Evolutionary conservation across 805 yeast species (phyloP), one percentile per base, ranked within the genome.

Genomic region (Candida sithepensis): DNA sequence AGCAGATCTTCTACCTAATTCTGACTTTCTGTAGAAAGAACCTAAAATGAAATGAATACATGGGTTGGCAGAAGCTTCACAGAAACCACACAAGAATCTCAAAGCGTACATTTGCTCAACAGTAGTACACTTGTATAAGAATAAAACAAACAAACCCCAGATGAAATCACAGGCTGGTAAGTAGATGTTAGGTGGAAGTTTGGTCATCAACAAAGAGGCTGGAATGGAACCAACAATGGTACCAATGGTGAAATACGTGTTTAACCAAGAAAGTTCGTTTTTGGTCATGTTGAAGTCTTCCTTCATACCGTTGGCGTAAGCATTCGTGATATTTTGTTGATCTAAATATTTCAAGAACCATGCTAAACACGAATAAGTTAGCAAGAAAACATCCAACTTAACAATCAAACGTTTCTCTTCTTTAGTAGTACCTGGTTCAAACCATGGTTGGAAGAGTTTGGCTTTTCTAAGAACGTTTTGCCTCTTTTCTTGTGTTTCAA

Each of bases 281-380:
- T 82, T 83, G 48, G 72, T 58, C 26, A 52, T 42, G 8, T 26
- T 23, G 16, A 47, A 30, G 34, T 63, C 82, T 48, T 78, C 79
- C 55, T 75, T 71, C 84, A 81, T 79, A 5, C 85, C 85, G 21
- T 43, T 43, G 22, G 20, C 78, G 84, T 73, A 84, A 3, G 88
- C 89, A 55, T 82, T 82, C 51, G 73, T 74, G 46, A 79, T 65
- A 59, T 82, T 84, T 40, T 77, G 71, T 49, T 74, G 75, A 60
- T 84, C 88, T 39, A 84, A 67, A 45, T 79, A 76, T 58, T 82
- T 82, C 46, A 83, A 79, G 82, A 85, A 84, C 61, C 82, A 82
- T 1, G 80, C 81, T 23, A 72, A 57, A 64, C 80, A 74, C 1
- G 83, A 71, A 48, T 77, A 76, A 38, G 73, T 67, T 16, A 80